These are phyloP conservation scores for Rutstroemia sp. DNA, from an alignment of 2,329 filamentous ascomycete species.

Conservation along the genomic window DNA sequence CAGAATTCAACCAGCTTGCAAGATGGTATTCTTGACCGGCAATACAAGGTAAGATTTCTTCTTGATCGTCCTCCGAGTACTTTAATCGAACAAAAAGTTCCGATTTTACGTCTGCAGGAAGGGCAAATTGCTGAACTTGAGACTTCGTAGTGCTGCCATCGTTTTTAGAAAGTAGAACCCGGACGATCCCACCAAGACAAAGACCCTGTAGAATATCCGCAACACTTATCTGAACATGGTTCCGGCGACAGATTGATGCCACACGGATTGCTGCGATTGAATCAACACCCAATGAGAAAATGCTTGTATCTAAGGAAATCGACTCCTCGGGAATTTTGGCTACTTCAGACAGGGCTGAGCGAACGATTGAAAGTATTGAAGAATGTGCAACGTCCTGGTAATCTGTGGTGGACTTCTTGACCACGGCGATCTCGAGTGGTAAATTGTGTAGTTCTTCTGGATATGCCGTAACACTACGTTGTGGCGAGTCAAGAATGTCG, in stretches of 20 bases:
- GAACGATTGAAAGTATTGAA: background rate
- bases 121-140: background rate
- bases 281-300: background rate
- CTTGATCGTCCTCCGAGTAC: background rate
- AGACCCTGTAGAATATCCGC: background rate
- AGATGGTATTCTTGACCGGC: constrained; percentile 4
- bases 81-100: background rate
- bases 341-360: background rate
- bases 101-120: background rate
- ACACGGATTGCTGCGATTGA: constrained; percentile 1
- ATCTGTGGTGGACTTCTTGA: background rate
- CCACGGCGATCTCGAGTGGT: background rate
- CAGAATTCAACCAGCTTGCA: background rate
- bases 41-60: background rate
- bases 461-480: background rate
- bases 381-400: background rate
- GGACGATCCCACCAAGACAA: background rate
- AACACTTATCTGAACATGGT: background rate
- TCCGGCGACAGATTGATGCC: background rate
- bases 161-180: background rate
- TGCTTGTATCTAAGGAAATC: background rate
- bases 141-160: background rate
- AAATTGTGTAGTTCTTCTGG: background rate
- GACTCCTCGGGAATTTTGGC: background rate
- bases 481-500: background rate